Evolutionary conservation across 225 moss, liverwort and hornwort species (phyloP), one percentile per base, ranked within the genome.

Genomic region (Lunularia cruciata): DNA sequence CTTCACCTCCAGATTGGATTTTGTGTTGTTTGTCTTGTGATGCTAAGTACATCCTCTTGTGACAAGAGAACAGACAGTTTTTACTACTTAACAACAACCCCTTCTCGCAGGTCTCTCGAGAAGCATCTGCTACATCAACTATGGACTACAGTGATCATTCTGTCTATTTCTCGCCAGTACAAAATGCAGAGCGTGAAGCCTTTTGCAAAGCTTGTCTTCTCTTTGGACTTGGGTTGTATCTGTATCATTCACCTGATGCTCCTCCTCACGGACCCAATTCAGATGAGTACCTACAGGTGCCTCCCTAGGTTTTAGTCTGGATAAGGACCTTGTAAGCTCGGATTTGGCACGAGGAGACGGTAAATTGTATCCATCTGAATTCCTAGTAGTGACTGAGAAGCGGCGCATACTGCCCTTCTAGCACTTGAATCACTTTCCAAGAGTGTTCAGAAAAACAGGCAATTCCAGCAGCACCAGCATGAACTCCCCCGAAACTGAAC

Each of bases 211-310:
- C 69, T 39, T 69, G 69, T 47, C 56, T 69, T 28, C 69, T 69
- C 28, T 69, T 69, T 69, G 69, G 69, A 18, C 69, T 69, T 69
- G 69, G 69, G 39, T 69, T 69, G 31, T 69, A 69, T 57, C 40
- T 69, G 22, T 69, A 69, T 22, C 69, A 69, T 69, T 69, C 69
- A 39, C 69, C 69, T 57, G 69, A 69, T 57, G 39, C 55, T 13
- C 54, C 54, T 32, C 28, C 55, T 56, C 28, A 30, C 34, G 28
- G 36, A 19, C 28, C 55, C 42, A 57, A 57, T 69, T 57, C 69
- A 69, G 56, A 69, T 69, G 69, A 69, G 69, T 69, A 69, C 42
- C 56, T 67, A 20, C 67, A 67, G 67, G 67, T 67, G 49, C 67
- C 67, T 26, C 67, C 67, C 12, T 67, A 67, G 51, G 16, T 46